Evolutionary conservation across 495 filamentous ascomycete genomes (phyloP).

Genomic region (Massariosphaeria phaeospora): DNA sequence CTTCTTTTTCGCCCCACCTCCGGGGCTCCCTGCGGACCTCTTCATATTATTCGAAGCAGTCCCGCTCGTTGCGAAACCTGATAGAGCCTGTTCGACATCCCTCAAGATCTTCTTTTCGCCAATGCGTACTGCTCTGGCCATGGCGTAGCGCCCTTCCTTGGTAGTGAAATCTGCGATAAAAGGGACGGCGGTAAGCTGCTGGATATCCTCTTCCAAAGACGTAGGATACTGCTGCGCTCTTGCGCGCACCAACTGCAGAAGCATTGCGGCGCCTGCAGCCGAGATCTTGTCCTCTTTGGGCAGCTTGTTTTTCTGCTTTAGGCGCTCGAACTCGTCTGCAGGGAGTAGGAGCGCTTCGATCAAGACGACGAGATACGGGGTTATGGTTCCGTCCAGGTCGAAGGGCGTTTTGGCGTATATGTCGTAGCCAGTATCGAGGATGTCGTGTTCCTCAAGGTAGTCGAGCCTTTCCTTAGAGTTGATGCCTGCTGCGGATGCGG

Average conservation of each 20-base stretch:
- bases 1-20: slow-evolving; percentile 1
- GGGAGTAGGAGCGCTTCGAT: slow-evolving; percentile 46
- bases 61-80: background rate
- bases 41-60: slow-evolving; percentile 4
- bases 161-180: background rate
- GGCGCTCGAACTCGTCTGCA: slow-evolving; percentile 27
- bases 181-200: slow-evolving; percentile 2
- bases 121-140: slow-evolving; percentile 70
- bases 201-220: slow-evolving; percentile 56
- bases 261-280: slow-evolving; percentile 39
- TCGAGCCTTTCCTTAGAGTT: slow-evolving; percentile 37
- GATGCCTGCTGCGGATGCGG: background rate
- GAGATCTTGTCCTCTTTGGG: slow-evolving; percentile 48
- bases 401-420: slow-evolving; percentile 41
- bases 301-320: slow-evolving; percentile 47
- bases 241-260: slow-evolving; percentile 36
- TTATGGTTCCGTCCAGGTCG: slow-evolving; percentile 39
- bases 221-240: slow-evolving; percentile 56
- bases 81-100: slow-evolving; percentile 38
- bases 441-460: slow-evolving; percentile 48
- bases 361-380: slow-evolving; percentile 47
- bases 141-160: slow-evolving; percentile 44
- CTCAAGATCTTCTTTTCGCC: slow-evolving; percentile 74
- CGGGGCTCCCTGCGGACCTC: background rate
- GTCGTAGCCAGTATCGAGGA: slow-evolving; percentile 55